These are phyloP conservation scores for Cenococcum geophilum DNA, from an alignment of 495 filamentous ascomycete genomes.

Conservation along the genomic window DNA sequence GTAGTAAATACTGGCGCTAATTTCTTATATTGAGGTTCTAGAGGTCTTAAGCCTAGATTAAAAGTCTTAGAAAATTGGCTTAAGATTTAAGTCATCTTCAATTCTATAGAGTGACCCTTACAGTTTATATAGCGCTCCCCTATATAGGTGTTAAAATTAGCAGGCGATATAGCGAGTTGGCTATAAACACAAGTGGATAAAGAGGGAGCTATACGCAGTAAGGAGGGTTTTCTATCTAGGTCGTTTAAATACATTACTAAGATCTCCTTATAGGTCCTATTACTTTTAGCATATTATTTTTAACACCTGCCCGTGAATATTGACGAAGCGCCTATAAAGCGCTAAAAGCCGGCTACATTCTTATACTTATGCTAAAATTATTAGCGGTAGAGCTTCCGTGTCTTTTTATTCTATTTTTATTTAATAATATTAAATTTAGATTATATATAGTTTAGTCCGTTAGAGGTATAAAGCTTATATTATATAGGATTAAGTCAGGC, in stretches of 20 bases:
- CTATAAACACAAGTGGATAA: neutral
- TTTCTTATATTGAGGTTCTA: neutral
- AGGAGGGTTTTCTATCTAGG: neutral
- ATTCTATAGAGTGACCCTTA: neutral
- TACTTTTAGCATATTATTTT: neutral
- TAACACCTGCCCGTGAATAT: neutral
- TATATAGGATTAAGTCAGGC: neutral
- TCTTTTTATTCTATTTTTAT: neutral
- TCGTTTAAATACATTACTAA: neutral
- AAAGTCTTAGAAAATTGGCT: neutral
- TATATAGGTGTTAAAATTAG: neutral
- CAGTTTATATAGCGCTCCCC: too few species aligned
- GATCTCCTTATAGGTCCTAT: neutral
- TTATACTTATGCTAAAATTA: neutral
- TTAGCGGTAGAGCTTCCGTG: neutral
- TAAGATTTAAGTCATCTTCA: neutral
- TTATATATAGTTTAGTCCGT: neutral
- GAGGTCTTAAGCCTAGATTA: neutral
- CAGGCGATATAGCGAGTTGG: neutral
- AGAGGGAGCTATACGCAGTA: neutral
- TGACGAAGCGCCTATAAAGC: neutral
- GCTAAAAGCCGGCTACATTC: neutral
- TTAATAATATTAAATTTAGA: neutral
- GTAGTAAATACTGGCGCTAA: neutral
- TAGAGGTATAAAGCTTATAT: neutral